Evolutionary conservation across 257 asterid genomes (phyloP).

Genomic region (Haberlea rhodopensis): DNA sequence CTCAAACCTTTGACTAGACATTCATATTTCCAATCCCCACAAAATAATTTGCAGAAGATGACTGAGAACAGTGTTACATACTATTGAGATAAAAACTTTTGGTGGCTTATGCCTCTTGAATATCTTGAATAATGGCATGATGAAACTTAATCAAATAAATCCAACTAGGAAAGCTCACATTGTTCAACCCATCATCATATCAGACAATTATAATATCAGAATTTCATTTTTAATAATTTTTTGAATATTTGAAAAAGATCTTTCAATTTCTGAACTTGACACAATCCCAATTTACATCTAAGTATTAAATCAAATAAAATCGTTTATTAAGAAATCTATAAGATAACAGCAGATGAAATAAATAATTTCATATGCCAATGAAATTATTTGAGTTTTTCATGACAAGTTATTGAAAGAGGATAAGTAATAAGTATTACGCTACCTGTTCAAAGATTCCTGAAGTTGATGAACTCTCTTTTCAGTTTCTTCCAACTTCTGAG

Average conservation of each 20-base stretch:
- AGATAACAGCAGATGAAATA: not conserved
- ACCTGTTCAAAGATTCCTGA: constrained; percentile 94
- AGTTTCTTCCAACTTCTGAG: constrained; percentile 79
- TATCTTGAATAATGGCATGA: not conserved
- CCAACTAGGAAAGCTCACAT: not conserved
- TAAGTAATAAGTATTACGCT: constrained; percentile 30
- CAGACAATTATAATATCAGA: not conserved
- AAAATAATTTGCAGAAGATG: not conserved
- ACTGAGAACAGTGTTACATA: not conserved
- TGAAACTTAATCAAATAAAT: not conserved
- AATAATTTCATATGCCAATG: not conserved
- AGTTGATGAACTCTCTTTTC: constrained; percentile 77
- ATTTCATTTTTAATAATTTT: not conserved
- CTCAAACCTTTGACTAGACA: not conserved
- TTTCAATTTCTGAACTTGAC: not conserved
- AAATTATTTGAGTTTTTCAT: constrained; percentile 5
- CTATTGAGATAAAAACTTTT: not conserved
- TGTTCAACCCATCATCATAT: not conserved
- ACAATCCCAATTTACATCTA: not conserved
- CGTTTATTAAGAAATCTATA: not conserved
- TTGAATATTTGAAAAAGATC: not conserved
- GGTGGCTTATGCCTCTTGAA: not conserved
- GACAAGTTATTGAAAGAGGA: constrained; percentile 14
- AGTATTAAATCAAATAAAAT: not conserved
- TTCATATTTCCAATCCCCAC: not conserved